Evolutionary conservation across 2,329 filamentous ascomycete species (phyloP).

Genomic region (Cercospora sesami): DNA sequence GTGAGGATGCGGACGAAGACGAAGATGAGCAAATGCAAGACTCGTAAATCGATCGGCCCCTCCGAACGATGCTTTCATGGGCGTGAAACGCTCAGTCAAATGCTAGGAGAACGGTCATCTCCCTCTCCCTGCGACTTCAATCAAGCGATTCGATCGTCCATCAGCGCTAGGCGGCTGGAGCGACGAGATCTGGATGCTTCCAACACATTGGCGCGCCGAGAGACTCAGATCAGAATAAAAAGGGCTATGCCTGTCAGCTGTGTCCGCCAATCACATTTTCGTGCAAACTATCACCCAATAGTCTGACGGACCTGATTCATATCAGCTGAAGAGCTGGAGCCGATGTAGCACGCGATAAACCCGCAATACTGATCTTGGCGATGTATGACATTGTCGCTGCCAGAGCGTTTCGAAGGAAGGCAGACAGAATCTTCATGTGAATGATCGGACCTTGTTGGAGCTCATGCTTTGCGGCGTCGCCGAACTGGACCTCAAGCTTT

Average conservation of each 20-base stretch:
- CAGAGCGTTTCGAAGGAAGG: neutral
- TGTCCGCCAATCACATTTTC: neutral
- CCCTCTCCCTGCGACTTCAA: neutral
- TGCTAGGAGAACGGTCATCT: neutral
- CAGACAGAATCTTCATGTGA: neutral
- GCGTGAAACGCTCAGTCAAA: neutral
- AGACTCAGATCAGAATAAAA: neutral
- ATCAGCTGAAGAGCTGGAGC: conserved; percentile 9
- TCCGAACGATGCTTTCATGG: neutral
- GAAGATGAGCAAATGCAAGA: conserved; percentile 35
- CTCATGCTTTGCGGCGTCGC: neutral
- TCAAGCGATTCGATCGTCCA: neutral
- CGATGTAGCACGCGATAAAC: conserved; percentile 7
- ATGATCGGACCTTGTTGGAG: neutral
- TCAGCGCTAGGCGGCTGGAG: neutral
- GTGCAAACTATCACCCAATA: neutral
- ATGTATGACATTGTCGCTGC: neutral
- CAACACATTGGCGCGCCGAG: neutral
- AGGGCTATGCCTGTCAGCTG: neutral
- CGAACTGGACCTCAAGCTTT: conserved; percentile 9
- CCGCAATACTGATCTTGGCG: neutral
- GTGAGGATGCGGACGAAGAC: conserved; percentile 37
- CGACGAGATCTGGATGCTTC: neutral
- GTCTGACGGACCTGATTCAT: neutral
- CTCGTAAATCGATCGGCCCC: conserved; percentile 23